Evolutionary conservation across 139 green algal species (phyloP), one percentile per base, ranked within the genome.

Genomic region (Haematococcus sp.): DNA sequence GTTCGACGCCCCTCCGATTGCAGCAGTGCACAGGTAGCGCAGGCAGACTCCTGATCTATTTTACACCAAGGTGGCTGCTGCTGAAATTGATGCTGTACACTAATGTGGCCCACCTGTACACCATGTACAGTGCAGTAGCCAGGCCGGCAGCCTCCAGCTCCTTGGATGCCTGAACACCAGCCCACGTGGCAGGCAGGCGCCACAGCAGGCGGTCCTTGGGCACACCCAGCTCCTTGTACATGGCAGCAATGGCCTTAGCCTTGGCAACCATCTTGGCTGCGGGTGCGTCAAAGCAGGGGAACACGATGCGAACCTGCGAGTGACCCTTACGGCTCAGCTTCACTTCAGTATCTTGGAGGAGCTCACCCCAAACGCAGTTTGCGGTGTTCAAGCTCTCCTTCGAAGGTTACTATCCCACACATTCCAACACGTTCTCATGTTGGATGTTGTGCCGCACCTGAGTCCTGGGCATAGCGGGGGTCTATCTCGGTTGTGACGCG

Each of bases 121-220:
- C 40, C 40, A 49, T 49, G 40, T 49, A 49, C 40, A 49, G 40
- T 7, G 40, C 7, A 7, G 40, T 49, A 11, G 40, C 40, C 40
- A 49, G 40, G 40, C 40, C 40, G 11, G 40, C 40, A 49, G 40
- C 40, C 40, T 49, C 40, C 7, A 49, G 40, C 40, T 49, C 40
- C 40, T 49, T 49, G 40, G 40, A 49, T 7, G 40, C 40, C 40
- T 49, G 40, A 11, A 49, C 40, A 49, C 40, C 58, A 17, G 58
- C 58, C 58, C 58, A 65, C 5, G 58, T 65, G 58, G 58, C 58
- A 16, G 58, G 58, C 27, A 65, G 25, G 58, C 58, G 58, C 19
- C 23, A 65, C 58, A 65, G 58, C 58, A 65, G 58, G 5, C 58
- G 17, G 58, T 35, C 15, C 27, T 23, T 65, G 20, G 58, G 58